Evolutionary conservation across 2,329 filamentous ascomycete genomes (phyloP), one percentile per base, ranked within the genome.

Genomic region (Nemania abortiva): DNA sequence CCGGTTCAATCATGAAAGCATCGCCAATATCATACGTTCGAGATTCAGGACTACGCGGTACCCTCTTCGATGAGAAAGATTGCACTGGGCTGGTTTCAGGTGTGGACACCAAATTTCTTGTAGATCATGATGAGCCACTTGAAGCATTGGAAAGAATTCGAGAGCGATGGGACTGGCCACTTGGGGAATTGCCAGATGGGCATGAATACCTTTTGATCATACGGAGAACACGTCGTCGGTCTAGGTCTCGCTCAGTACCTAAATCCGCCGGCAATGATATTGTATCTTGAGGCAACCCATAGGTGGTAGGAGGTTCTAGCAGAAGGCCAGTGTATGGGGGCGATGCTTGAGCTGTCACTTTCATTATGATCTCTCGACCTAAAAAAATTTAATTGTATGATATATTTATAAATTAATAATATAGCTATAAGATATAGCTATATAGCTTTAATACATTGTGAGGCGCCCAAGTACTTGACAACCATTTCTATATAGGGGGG

Each of bases 1-100:
- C 80, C 15, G 52, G 70, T 65, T 65, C 69, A n/a, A 74, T 81
- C 56, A 79, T 81, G 73, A 73, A 76, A 69, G 69, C 74, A 18
- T 82, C 79, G 1, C 80, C 79, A 74, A 66, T 83, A 74, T 45
- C 75, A 70, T 78, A 85, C 79, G 66, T 84, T 75, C 54, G 76
- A 76, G 68, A 79, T 74, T 77, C 79, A 73, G 74, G 81, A 75
- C 76, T 79, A 73, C 68, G 76, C 65, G 74, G 82, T 75, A 73
- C 63, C 49, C 75, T 82, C 22, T 82, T 82, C 68, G 57, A 77
- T 60, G 13, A 72, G 24, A 52, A 71, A 58, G 74, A 79, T 69
- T 70, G 61, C 20, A 78, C 62, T 53, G 77, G 77, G 45, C 70
- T 78, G 65, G 76, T 82, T 27, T 81, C 75, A 34, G 72, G 70